A percentile compares a stretch with the other conserved stretches of the same genome.
These are phyloP conservation scores for Aegilops umbellulata DNA, from an alignment of 176 grass and related monocot species.

Conservation along the genomic window DNA sequence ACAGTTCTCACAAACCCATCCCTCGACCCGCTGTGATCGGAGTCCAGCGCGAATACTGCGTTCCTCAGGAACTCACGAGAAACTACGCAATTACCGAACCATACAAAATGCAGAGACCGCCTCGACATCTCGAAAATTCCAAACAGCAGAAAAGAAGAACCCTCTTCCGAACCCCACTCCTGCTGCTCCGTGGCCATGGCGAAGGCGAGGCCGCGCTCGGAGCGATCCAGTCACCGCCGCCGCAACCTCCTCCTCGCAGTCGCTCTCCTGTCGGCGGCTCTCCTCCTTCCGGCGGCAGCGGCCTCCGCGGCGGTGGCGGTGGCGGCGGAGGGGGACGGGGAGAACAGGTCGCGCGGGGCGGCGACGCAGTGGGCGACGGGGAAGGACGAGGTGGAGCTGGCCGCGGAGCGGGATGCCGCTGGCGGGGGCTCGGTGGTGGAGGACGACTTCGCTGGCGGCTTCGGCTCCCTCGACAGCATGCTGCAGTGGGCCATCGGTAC, in stretches of 20 bases:
- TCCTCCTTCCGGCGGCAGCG: conserved; percentile 16
- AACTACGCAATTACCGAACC: background rate
- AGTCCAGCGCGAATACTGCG: rapidly evolving
- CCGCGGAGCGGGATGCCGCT: conserved; percentile 9
- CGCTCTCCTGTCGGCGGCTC: background rate
- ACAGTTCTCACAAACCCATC: background rate
- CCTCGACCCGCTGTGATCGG: background rate
- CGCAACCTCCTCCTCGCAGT: background rate
- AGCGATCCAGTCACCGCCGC: background rate
- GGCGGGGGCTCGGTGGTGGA: conserved; percentile 37
- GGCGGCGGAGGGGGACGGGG: conserved; percentile 26
- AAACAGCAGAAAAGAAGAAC: too few relatives aligned
- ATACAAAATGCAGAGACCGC: conserved; percentile 25
- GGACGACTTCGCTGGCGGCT: conserved; percentile 68
- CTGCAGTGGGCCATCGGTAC: conserved; percentile 95
- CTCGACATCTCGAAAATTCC: conserved; percentile 17
- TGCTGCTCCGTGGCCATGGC: conserved; percentile 31
- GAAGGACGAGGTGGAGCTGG: conserved; percentile 52
- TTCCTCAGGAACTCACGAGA: rapidly evolving
- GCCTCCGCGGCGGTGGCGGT: conserved; percentile 8
- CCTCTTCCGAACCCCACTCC: background rate
- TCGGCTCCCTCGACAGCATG: conserved; percentile 91
- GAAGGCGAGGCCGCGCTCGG: conserved; percentile 13
- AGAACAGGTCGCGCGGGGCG: conserved; percentile 37
- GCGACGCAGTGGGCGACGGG: conserved; percentile 40